These are phyloP conservation scores for Meyerozyma sp. DNA, from an alignment of 1,139 yeast species.

Conservation along the genomic window DNA sequence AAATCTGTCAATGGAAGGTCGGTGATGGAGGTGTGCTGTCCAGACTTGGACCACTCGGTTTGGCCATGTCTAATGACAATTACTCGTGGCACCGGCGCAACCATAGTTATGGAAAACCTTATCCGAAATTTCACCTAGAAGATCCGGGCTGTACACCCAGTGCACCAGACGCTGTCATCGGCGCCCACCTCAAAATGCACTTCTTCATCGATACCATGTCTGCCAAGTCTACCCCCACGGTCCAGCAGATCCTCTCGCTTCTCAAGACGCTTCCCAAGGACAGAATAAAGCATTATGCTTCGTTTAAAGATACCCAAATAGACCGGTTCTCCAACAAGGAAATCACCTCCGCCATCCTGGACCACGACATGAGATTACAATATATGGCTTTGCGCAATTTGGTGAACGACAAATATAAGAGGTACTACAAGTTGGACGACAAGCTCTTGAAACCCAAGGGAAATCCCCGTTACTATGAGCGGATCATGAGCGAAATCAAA, in stretches of 20 bases:
- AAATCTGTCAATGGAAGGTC: constrained; percentile 73
- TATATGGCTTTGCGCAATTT: constrained; percentile 54
- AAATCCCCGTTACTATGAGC: constrained; percentile 70
- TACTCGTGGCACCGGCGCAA: constrained; percentile 59
- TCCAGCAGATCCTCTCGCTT: constrained; percentile 31
- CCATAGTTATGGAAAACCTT: neutral
- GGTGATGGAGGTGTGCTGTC: constrained; percentile 84
- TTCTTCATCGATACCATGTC: neutral
- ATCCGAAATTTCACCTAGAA: too few species aligned
- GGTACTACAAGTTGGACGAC: constrained; percentile 59
- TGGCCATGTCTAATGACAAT: constrained; percentile 84
- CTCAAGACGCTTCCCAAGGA: constrained; percentile 56
- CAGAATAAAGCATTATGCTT: constrained; percentile 58
- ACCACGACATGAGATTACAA: constrained; percentile 55
- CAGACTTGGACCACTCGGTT: constrained; percentile 93
- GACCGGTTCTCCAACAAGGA: constrained; percentile 38
- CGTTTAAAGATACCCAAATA: constrained; percentile 62
- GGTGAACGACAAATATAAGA: constrained; percentile 56
- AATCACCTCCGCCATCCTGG: constrained; percentile 23
- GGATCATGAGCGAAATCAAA: constrained; percentile 63
- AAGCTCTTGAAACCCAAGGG: constrained; percentile 75
- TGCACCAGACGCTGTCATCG: neutral
- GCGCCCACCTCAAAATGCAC: neutral
- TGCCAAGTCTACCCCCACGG: neutral
- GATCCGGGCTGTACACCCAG: neutral